Base-by-base conservation (phyloP, 1,139 yeast species). In the Geotrichum cucujoidarum region DNA sequence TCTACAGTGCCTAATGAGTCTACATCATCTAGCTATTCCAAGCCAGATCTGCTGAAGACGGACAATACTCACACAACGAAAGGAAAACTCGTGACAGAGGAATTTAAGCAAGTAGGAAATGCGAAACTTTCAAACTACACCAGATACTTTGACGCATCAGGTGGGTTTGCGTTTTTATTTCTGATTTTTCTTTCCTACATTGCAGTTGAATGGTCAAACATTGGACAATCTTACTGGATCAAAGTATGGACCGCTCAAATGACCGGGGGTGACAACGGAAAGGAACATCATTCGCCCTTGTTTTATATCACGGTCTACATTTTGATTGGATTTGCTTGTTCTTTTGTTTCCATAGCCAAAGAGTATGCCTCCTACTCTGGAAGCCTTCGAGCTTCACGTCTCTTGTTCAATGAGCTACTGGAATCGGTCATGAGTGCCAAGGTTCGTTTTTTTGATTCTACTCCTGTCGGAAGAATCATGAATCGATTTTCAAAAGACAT, bases 211-310 rank as follows among this genome's bases (percentile, higher is more conserved):
- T 64, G 68, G 40, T 66, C 77, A 17, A 76, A 75, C 56, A 80
- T 87, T 60, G 63, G 71, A 27, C 92, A 85, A 66, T 77, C 92
- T 4, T 84, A 86, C 83, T 87, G 96, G 96, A 76, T 87, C 57
- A 78, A 87, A 66, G 72, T 73, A 39, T 87, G 96, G 96, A 83
- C 92, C 16, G 49, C 54, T n/a, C 39, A 38, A 10, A 47, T 51
- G 50, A 33, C 31, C 25, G 45, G 45, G 4, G 18, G 27, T 31
- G 34, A 17, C 2, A 4, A 33, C 10, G 1, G 37, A 14, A 25
- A 30, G 14, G 27, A 24, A 6, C 8, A 24, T 24, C 63, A 76
- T 53, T 61, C 75, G 7, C 69, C 94, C 2, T 57, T 74, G 53
- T 90, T 74, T 65, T 92, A 89, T 62, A 73, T 89, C 57, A 52